Conservation (phyloP, 306 rosid genomes). For the Quercus variabilis region DNA sequence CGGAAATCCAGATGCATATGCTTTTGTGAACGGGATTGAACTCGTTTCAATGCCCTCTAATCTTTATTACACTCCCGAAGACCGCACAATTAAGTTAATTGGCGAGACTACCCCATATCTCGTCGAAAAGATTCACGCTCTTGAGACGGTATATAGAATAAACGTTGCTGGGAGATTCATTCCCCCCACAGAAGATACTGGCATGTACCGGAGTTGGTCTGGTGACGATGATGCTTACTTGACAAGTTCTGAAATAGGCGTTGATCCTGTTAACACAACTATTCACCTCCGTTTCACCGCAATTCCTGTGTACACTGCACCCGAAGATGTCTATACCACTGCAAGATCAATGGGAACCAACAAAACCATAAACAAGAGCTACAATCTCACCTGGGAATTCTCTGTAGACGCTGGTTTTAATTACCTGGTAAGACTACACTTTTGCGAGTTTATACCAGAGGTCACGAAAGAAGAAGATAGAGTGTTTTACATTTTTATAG, state of each 20-base stretch:
- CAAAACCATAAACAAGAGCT: neutral
- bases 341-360: neutral
- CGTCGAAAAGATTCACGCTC: no score
- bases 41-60: no score
- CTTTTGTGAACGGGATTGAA: no score
- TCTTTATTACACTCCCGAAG: no score
- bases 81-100: no score
- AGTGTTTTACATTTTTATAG: neutral
- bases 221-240: no score
- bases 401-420: slow-evolving; percentile 12
- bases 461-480: neutral
- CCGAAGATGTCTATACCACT: neutral
- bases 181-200: no score
- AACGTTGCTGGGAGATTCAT: rapidly evolving
- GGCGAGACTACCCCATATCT: no score
- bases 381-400: slow-evolving; percentile 17
- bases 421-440: slow-evolving; percentile 34
- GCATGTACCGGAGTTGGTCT: no score
- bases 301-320: slow-evolving; percentile 20
- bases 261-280: neutral
- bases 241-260: no score
- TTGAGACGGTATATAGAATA: no score
- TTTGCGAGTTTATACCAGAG: slow-evolving; percentile 30
- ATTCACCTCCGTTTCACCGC: neutral
- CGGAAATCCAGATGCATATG: no score